These are phyloP conservation scores for Ceratocystis variospora DNA, from an alignment of 2,329 filamentous ascomycete species.

Conservation along the genomic window DNA sequence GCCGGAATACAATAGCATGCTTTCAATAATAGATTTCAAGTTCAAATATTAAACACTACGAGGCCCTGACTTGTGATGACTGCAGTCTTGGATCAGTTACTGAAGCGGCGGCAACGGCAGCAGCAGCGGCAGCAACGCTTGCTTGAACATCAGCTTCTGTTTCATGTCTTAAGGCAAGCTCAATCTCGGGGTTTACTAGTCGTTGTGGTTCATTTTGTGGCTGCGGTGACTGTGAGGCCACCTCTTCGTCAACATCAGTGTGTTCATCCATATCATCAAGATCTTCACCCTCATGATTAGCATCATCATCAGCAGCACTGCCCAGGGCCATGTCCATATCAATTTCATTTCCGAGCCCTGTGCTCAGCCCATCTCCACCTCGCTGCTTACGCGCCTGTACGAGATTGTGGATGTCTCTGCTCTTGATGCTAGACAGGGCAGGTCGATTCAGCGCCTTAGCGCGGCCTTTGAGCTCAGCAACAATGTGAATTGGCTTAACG, in stretches of 20 bases:
- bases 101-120: not conserved
- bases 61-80: not conserved
- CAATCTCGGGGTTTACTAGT: not conserved
- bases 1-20: not conserved
- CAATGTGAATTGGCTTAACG: slow-evolving; percentile 18
- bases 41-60: not conserved
- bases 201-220: not conserved
- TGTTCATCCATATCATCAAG: slow-evolving; percentile 5
- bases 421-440: slow-evolving; percentile 16
- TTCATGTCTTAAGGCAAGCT: not conserved
- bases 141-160: not conserved
- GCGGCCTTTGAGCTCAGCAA: slow-evolving; percentile 15
- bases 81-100: not conserved
- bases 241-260: not conserved
- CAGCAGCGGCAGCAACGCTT: not conserved
- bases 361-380: not conserved
- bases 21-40: not conserved
- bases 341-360: not conserved
- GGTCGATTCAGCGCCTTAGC: slow-evolving; percentile 9
- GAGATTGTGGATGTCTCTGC: slow-evolving; percentile 18
- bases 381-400: slow-evolving; percentile 16
- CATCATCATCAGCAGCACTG: not conserved
- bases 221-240: not conserved
- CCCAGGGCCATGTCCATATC: slow-evolving; percentile 12
- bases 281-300: not conserved